These are phyloP conservation scores for Syzygium aqueum DNA, from an alignment of 345 rosid genomes.

Conservation along the genomic window DNA sequence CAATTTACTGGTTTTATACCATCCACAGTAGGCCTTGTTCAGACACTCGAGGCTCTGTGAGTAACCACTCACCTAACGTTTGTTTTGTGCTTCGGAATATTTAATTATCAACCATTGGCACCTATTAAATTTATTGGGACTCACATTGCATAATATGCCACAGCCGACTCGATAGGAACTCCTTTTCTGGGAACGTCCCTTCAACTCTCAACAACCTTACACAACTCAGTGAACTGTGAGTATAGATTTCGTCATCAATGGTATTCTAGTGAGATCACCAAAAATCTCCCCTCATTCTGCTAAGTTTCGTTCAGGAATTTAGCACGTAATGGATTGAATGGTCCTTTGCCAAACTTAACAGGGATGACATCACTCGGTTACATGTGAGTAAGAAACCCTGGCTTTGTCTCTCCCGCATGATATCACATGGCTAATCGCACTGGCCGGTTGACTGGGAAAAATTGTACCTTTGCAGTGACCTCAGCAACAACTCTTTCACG, in stretches of 20 bases:
- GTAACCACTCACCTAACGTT: conserved; percentile 14
- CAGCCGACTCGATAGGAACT: conserved; percentile 95
- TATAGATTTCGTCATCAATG: background rate
- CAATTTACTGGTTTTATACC: conserved; percentile 65
- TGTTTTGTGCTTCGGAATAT: background rate
- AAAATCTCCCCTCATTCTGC: background rate
- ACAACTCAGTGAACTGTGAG: conserved; percentile 64
- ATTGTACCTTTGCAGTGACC: conserved; percentile 48
- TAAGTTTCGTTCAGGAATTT: conserved; percentile 47
- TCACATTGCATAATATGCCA: background rate
- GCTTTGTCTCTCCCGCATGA: background rate
- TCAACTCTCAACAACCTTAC: conserved; percentile 70
- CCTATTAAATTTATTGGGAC: background rate
- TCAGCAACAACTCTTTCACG: conserved; percentile 76
- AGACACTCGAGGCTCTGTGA: conserved; percentile 94
- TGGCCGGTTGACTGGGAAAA: background rate
- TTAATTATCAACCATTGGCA: background rate
- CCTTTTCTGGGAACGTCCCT: conserved; percentile 53
- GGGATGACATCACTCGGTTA: conserved; percentile 58
- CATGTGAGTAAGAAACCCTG: conserved; percentile 36
- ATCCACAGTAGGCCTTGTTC: conserved; percentile 51
- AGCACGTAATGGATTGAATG: conserved; percentile 66
- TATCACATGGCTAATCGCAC: background rate
- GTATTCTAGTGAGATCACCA: background rate
- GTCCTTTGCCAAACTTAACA: conserved; percentile 73